Evolutionary conservation across 768 basidiomycete species (phyloP).

Genomic region (Pleurotus salmoneostramineus): DNA sequence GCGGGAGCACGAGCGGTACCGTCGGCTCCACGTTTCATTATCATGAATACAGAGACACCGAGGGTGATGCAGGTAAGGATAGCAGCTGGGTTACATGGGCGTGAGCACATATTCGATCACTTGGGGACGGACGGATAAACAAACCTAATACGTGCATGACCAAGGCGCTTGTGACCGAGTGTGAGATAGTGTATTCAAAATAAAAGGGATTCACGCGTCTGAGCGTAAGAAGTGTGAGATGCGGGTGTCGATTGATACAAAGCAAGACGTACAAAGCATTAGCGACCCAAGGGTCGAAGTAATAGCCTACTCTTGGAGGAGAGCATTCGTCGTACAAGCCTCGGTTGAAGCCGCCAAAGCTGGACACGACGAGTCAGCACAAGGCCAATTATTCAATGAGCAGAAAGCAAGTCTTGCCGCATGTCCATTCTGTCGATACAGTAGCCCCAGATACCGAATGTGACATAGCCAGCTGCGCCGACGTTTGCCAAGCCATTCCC

Average conservation of each 20-base stretch:
- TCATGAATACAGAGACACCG: conserved; percentile 40
- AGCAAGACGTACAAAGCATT: conserved; percentile 33
- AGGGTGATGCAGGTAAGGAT: conserved; percentile 49
- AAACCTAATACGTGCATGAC: conserved; percentile 55
- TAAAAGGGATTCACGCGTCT: conserved; percentile 26
- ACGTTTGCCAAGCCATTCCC: conserved; percentile 27
- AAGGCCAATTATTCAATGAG: conserved; percentile 11
- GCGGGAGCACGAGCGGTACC: conserved; percentile 33
- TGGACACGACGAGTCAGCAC: conserved; percentile 15
- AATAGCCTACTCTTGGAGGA: conserved; percentile 46
- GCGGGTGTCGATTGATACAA: conserved; percentile 8
- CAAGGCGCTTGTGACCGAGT: conserved; percentile 41
- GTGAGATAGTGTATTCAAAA: conserved; percentile 37
- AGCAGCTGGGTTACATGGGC: conserved; percentile 29
- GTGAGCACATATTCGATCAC: not conserved
- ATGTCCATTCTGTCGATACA: conserved; percentile 45
- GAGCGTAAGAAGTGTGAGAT: conserved; percentile 10
- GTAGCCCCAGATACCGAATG: conserved; percentile 64
- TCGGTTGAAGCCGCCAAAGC: conserved; percentile 37
- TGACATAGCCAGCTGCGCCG: conserved; percentile 32
- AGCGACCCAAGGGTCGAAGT: conserved; percentile 46
- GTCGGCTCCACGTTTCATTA: conserved; percentile 34
- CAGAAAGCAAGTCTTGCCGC: conserved; percentile 28
- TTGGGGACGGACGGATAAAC: conserved; percentile 7
- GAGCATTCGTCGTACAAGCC: conserved; percentile 41